Evolutionary conservation across 2,329 filamentous ascomycete species (phyloP), one percentile per base, ranked within the genome.

Genomic region (Pseudofabraea citricarpa): DNA sequence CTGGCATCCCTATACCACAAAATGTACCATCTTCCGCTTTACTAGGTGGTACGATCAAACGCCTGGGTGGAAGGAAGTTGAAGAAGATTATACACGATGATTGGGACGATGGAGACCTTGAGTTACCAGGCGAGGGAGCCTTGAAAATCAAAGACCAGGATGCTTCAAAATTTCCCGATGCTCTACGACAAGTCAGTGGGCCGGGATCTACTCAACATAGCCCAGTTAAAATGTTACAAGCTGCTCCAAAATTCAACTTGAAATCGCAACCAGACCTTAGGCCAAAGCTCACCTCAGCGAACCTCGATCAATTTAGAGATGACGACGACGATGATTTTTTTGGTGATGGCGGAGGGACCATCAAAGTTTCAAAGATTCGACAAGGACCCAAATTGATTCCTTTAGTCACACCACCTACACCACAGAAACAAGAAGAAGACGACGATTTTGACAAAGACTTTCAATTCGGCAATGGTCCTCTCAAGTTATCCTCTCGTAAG

Each of bases 31-130:
- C 87, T 22, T 95, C 91, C 16, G 93, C 93, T 22, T 72, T 98
- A 32, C 79, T 93, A 62, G 91, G 91, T 41, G 93, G 93, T 41
- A 91, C 90, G 8, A 97, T 97, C 60, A 95, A 94, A 69, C 77
- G 90, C 54, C 74, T 97, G 24, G 90, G 90, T 39, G 81, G 81
- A 46, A 77, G 80, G 53, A 89, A 84, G 57, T 73, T 85, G 16
- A 83, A 81, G 57, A 85, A 79, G 58, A 80, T 83, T 31, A 79
- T 87, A 46, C 81, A 87, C 50, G 87, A 91, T 61, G 91, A 87
- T 83, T 83, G 81, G 48, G 85, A 90, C 54, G 87, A 91, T 55
- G 67, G 90, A 42, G 85, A 91, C 55, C 65, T 91, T 38, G 85
- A 87, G 55, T 64, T 90, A 13, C 82, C 85, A 2, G 73, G 74